phyloP scores from a whole-genome alignment of 352 stramenopile species.

The Elongisporangium prolatum region DNA sequence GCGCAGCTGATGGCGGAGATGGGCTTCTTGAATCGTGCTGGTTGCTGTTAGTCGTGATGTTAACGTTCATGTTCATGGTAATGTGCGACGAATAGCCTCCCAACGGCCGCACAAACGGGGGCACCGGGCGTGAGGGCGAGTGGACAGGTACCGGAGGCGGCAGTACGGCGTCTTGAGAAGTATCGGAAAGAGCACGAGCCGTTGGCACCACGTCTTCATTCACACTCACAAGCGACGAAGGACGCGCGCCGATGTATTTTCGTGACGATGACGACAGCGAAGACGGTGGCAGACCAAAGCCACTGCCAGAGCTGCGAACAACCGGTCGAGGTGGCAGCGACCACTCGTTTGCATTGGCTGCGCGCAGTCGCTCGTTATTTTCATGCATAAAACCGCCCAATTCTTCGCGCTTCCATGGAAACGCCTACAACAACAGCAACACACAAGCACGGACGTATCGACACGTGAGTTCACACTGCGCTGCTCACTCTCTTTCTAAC shows the following conservation, averaged over 20 bases:
- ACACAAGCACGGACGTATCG: neutral
- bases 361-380: neutral
- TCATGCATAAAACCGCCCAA: neutral
- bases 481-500: neutral
- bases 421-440: neutral
- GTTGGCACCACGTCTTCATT: neutral
- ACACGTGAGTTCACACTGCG: neutral
- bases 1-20: neutral
- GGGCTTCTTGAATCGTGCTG: neutral
- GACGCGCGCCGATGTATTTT: neutral
- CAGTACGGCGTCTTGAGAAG: neutral
- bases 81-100: conserved; percentile 6
- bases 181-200: neutral
- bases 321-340: neutral
- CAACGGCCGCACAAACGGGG: neutral
- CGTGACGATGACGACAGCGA: neutral
- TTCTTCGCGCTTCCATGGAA: neutral
- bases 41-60: neutral
- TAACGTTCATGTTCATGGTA: conserved; percentile 13
- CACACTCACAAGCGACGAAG: neutral
- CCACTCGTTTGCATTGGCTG: neutral
- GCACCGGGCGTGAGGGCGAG: neutral
- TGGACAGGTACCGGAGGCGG: neutral
- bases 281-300: neutral
- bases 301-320: neutral